Evolutionary conservation across 148 eudicot species (phyloP), one percentile per base, ranked within the genome.

Genomic region (Selenicereus undatus): DNA sequence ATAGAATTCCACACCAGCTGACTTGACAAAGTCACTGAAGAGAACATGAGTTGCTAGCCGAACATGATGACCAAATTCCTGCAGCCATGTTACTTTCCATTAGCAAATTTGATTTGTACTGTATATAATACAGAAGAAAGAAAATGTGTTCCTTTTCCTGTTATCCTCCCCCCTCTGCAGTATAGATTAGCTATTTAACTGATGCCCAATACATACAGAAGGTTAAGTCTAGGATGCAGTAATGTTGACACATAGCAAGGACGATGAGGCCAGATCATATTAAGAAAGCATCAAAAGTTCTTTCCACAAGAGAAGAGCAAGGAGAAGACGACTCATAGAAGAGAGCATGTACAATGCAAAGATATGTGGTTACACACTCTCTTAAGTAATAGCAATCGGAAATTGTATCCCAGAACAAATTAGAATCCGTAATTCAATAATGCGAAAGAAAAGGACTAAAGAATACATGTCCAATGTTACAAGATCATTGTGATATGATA

Each of bases 41-140:
- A 85, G 89, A 13, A 80, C 80, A 89, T 96, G 99, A 82, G 99
- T 96, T 43, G 99, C 99, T 89, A 96, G 78, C 79, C 99, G 91
- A 77, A 93, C 98, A 81, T 80, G 90, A 89, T 96, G 99, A 71
- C 99, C 99, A 82, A 87, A 91, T 76, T 92, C 97, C 99, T 96
- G 91, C 88, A 65, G 65, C 76, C n/a, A 70, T 22, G 86, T 42
- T 30, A 51, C 9, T 26, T 73, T 18, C 14, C 32, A 42, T 76
- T 27, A 72, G 70, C 20, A 26, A 73, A 56, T 26, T 22, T 18
- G 5, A 17, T 66, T 76, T 39, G 36, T 13, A 8, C 51, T 27
- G 36, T 14, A 16, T 54, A 35, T 35, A 22, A 8, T 43, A 32
- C 39, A 1, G 52, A 48, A 75, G 68, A 76, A 21, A 21, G 24